Evolutionary conservation across 2,329 filamentous ascomycete genomes (phyloP).

Genomic region (Exserohilum turcica): DNA sequence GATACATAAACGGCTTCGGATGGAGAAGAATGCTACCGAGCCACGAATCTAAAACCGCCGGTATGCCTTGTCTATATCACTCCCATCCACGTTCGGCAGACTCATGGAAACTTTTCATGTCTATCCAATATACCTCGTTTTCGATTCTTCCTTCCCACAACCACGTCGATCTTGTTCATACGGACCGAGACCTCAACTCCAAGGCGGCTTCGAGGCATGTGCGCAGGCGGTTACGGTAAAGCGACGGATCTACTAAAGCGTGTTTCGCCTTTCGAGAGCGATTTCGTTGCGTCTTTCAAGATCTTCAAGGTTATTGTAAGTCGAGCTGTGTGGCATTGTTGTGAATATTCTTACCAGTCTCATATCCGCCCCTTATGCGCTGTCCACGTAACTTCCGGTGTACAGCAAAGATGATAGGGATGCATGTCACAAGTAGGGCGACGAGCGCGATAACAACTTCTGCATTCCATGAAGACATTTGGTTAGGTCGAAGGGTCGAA

Average conservation of each 20-base stretch:
- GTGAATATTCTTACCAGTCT: not conserved
- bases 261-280: not conserved
- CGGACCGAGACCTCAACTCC: no score
- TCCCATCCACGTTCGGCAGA: no score
- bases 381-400: not conserved
- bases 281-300: not conserved
- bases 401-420: not conserved
- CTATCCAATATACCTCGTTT: no score
- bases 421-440: not conserved
- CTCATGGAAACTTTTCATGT: no score
- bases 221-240: no score
- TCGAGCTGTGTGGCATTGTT: not conserved
- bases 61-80: no score
- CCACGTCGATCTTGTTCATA: no score
- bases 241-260: not conserved
- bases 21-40: no score
- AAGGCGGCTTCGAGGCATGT: no score
- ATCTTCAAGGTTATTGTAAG: not conserved
- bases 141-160: no score
- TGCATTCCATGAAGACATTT: not conserved
- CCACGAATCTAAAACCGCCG: no score
- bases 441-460: not conserved
- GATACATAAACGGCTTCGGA: no score
- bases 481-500: not conserved
- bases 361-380: not conserved